phyloP scores from a whole-genome alignment of 2,329 filamentous ascomycete genomes.

The Cercospora beticola region DNA sequence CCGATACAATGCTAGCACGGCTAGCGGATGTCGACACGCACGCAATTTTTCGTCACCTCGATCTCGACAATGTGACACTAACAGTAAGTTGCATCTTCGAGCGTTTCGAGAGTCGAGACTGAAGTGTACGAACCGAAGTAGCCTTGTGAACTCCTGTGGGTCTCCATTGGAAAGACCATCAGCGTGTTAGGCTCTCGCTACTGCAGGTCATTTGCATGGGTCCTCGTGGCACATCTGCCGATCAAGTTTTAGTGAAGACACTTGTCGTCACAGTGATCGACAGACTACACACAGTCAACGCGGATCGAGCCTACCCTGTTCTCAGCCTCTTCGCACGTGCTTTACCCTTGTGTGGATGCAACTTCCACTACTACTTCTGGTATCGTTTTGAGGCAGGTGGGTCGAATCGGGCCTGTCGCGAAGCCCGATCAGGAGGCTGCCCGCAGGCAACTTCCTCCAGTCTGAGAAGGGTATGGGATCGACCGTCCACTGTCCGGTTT shows the following conservation, averaged over 20 bases:
- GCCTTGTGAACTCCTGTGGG: neutral
- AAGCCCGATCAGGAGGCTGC: neutral
- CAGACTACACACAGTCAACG: neutral
- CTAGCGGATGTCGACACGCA: neutral
- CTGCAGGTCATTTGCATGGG: neutral
- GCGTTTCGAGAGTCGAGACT: neutral
- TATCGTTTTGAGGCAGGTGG: neutral
- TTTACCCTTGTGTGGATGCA: neutral
- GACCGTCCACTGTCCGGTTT: neutral
- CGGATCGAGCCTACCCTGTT: neutral
- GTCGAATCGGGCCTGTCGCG: neutral
- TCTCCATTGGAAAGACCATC: neutral
- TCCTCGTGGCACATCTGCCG: neutral
- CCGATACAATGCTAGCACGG: neutral
- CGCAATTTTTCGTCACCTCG: neutral
- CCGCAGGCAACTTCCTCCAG: neutral
- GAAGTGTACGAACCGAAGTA: neutral
- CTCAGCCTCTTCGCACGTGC: neutral
- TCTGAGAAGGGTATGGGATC: neutral
- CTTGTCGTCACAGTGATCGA: neutral
- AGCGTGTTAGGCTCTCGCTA: neutral
- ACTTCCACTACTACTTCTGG: neutral
- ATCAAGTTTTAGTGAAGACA: neutral
- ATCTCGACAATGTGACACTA: neutral
- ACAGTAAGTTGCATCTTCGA: neutral